Evolutionary conservation across 2,329 filamentous ascomycete species (phyloP).

Genomic region (Hypoxylon sp.): DNA sequence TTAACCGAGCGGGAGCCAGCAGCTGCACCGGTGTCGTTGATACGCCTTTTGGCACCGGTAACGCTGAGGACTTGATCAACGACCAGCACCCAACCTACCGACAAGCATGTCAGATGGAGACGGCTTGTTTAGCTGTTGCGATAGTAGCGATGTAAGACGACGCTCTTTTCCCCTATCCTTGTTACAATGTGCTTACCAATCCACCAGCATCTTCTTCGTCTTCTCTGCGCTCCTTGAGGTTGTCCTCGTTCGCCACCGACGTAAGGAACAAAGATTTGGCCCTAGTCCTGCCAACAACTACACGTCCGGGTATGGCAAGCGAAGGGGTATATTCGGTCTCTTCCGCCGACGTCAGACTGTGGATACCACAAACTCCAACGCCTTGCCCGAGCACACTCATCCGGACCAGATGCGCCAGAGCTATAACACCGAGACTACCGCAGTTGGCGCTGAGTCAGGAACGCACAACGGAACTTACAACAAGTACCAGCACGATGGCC

Average conservation of each 20-base stretch:
- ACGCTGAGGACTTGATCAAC: slow-evolving; percentile 64
- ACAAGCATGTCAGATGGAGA: slow-evolving; percentile 80
- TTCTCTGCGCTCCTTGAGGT: slow-evolving; percentile 79
- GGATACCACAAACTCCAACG: slow-evolving; percentile 51
- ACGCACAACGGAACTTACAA: slow-evolving; percentile 53
- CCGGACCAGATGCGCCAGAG: slow-evolving; percentile 56
- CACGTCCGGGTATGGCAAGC: slow-evolving; percentile 56
- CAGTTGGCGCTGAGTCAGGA: slow-evolving; percentile 48
- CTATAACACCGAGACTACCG: slow-evolving; percentile 57
- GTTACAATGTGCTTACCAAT: slow-evolving; percentile 8
- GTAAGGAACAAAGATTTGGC: slow-evolving; percentile 62
- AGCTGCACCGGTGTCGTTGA: slow-evolving; percentile 73
- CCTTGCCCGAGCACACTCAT: slow-evolving; percentile 55
- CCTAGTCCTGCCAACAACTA: slow-evolving; percentile 60
- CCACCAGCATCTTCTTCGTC: slow-evolving; percentile 77
- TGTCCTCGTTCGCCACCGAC: slow-evolving; percentile 77
- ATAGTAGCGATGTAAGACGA: slow-evolving; percentile 79
- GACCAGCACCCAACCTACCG: slow-evolving; percentile 64
- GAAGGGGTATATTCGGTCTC: slow-evolving; percentile 53
- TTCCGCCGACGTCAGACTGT: slow-evolving; percentile 50
- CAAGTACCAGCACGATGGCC: slow-evolving; percentile 54
- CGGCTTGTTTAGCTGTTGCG: slow-evolving; percentile 81
- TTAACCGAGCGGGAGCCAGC: slow-evolving; percentile 77
- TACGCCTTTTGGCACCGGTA: slow-evolving; percentile 78
- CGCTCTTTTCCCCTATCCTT: not conserved